Percentiles rank a stretch among this genome's conserved stretches.
Evolutionary conservation across 164 flowering plant genomes (phyloP).

Genomic region (Nymphaea thermarum): DNA sequence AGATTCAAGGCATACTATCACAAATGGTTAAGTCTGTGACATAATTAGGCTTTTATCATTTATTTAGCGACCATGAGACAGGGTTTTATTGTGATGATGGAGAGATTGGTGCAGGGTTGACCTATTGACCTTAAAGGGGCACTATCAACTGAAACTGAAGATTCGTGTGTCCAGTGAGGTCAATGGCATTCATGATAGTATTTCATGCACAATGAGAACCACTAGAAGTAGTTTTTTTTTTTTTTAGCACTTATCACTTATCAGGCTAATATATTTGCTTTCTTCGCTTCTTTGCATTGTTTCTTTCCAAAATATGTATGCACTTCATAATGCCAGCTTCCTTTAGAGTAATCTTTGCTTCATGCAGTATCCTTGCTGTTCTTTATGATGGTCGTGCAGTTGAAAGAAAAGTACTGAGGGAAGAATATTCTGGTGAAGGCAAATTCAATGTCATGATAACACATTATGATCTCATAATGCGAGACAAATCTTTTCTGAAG

Average conservation of each 20-base stretch:
- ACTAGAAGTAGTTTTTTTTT: neutral
- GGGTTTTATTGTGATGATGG: too few relatives aligned
- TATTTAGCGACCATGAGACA: too few relatives aligned
- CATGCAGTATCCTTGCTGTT: constrained; percentile 60
- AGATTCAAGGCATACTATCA: too few relatives aligned
- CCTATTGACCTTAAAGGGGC: too few relatives aligned
- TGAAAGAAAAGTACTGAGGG: constrained; percentile 74
- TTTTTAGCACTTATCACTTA: neutral
- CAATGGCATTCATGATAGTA: too few relatives aligned
- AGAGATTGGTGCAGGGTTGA: too few relatives aligned
- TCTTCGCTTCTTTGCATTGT: neutral
- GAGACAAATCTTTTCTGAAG: constrained; percentile 82
- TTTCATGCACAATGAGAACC: neutral
- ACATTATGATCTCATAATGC: constrained; percentile 97
- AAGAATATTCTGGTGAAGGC: constrained; percentile 65
- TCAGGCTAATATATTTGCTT: neutral
- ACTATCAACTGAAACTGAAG: too few relatives aligned
- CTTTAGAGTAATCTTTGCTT: neutral
- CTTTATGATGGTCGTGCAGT: constrained; percentile 91
- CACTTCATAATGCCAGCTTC: neutral
- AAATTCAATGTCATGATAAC: constrained; percentile 83
- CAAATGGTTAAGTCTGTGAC: too few relatives aligned
- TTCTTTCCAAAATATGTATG: neutral
- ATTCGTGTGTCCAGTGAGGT: too few relatives aligned
- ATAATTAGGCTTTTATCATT: too few relatives aligned